phyloP scores from a whole-genome alignment of 176 grass and related monocot species.

The Aegilops speltoides region DNA sequence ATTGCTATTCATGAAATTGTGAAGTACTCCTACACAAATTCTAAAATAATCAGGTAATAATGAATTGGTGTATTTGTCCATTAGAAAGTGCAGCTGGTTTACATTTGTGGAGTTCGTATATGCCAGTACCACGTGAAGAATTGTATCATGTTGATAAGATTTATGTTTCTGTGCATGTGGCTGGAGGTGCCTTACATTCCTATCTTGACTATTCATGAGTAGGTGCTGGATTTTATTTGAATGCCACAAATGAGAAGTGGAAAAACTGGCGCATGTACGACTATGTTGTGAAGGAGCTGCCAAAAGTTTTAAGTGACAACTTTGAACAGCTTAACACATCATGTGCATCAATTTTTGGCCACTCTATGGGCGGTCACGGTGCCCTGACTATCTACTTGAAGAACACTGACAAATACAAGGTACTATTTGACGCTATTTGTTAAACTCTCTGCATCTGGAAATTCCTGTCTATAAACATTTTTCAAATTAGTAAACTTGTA shows the following conservation, averaged over 20 bases:
- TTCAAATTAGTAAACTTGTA: background rate
- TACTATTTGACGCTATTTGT: conserved; percentile 24
- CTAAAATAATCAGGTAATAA: background rate
- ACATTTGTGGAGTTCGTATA: background rate
- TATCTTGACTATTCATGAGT: conserved; percentile 23
- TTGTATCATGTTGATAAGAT: background rate
- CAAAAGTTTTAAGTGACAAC: conserved; percentile 66
- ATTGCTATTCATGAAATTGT: background rate
- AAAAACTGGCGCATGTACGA: conserved; percentile 98
- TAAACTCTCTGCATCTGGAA: background rate
- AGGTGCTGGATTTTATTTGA: conserved; percentile 99
- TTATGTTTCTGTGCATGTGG: background rate
- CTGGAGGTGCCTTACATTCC: background rate
- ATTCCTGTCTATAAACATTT: too few species aligned
- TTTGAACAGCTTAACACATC: conserved; percentile 84
- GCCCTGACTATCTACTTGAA: conserved; percentile 90
- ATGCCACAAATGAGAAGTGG: conserved; percentile 87
- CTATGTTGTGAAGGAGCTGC: conserved; percentile 89
- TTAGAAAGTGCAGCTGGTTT: background rate
- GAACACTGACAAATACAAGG: conserved; percentile 96
- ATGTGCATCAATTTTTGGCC: conserved; percentile 84
- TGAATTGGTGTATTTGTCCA: background rate
- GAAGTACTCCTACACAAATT: background rate
- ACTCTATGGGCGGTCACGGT: conserved; percentile 98
- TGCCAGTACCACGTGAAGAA: background rate